Base-by-base conservation (phyloP, 768 basidiomycete genomes). In the Paxillus involutus region DNA sequence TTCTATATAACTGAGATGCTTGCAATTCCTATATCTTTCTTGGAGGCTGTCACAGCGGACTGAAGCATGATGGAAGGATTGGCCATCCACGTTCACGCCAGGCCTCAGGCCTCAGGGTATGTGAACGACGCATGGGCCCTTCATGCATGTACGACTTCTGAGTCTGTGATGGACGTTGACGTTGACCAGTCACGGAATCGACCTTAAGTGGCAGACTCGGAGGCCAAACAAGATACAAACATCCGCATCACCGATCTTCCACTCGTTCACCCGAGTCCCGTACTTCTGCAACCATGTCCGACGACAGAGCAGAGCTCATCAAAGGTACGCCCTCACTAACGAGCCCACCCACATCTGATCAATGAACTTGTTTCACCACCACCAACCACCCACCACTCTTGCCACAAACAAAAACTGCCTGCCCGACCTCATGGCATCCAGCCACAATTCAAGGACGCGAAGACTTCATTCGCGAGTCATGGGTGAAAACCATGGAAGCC, bases 401-500 rank as follows among this genome's bases (percentile, higher is more conserved):
- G 29, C 43, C 36, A 44, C 47, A 17, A 49, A 36, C 17, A 14
- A 6, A 19, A 37, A 47, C 37, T 26, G 49, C 33, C 26, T 26
- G 26, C 37, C 33, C 4, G 48, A 33, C 47, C 11, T 44, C 12
- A 48, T 12, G 32, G 51, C 30, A 46, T 37, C 11, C 50, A 91
- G 89, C 79, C 16, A 83, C 80, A 67, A 71, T 89, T 47, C 73
- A 81, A 62, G 80, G 80, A 61, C 87, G 90, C 39, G 93, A 96
- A 57, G 74, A 82, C 44, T 76, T 82, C 71, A 77, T 98, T 66
- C 85, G 90, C 48, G 94, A 98, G 75, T 90, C 91, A 47, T 98
- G 95, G 95, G 82, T 97, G 32, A 88, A 86, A 61, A 87, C 91
- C 19, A 96, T 98, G 94, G 94, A 97, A 71, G 84, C 85, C 32